phyloP scores from a whole-genome alignment of 2,329 filamentous ascomycete species.

The Rhinocladiella similis region DNA sequence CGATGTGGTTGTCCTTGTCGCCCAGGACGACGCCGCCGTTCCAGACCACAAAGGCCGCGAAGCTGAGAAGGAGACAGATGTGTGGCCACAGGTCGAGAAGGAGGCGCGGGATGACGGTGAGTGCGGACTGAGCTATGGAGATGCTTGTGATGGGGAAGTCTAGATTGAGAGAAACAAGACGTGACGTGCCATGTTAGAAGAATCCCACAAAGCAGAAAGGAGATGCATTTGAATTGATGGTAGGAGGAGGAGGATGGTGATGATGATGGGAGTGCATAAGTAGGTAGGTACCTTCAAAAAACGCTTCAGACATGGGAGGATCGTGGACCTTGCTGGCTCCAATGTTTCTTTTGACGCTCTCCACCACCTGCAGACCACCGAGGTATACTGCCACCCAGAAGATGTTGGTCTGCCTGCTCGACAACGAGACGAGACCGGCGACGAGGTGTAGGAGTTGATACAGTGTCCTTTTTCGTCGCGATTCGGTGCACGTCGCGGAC shows the following conservation, averaged over 20 bases:
- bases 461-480: slow-evolving; percentile 21
- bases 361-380: slow-evolving; percentile 45
- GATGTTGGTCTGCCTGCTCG: slow-evolving; percentile 91
- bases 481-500: slow-evolving; percentile 8
- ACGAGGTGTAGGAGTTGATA: slow-evolving; percentile 42
- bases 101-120: slow-evolving; percentile 23
- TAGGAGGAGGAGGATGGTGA: background rate
- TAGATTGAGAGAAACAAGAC: slow-evolving; percentile 24
- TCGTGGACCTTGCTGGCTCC: slow-evolving; percentile 49
- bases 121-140: slow-evolving; percentile 63
- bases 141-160: slow-evolving; percentile 40
- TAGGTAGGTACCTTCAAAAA: slow-evolving; percentile 45
- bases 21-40: slow-evolving; percentile 91
- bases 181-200: background rate
- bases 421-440: slow-evolving; percentile 66
- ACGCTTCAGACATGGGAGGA: slow-evolving; percentile 49
- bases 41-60: slow-evolving; percentile 75
- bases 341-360: slow-evolving; percentile 29
- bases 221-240: no score
- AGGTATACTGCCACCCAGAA: slow-evolving; percentile 75
- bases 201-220: no score
- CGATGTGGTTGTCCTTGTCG: slow-evolving; percentile 94
- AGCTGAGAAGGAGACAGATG: slow-evolving; percentile 64
- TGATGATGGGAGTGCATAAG: background rate
- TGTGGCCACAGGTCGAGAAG: slow-evolving; percentile 48